These are phyloP conservation scores for Pleurotus giganteus DNA, from an alignment of 768 basidiomycete species.

Conservation along the genomic window DNA sequence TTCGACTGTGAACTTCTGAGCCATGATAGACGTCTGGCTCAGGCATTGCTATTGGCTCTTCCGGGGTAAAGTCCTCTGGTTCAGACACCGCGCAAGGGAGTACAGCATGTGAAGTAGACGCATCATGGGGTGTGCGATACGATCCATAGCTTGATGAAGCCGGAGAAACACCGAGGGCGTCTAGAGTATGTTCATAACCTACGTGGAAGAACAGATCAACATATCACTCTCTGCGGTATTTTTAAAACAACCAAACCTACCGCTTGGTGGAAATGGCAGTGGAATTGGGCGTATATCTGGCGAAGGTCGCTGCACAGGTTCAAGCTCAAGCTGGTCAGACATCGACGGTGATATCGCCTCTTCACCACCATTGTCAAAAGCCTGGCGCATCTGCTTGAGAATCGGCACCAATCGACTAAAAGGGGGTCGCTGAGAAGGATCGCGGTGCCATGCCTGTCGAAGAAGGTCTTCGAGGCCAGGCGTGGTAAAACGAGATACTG, in stretches of 20 bases:
- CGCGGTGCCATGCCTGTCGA: conserved; percentile 52
- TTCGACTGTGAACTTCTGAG: conserved; percentile 25
- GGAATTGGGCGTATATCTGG: conserved; percentile 39
- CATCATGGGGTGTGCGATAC: conserved; percentile 24
- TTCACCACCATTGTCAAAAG: conserved; percentile 29
- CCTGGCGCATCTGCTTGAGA: conserved; percentile 43
- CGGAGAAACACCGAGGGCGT: conserved; percentile 11
- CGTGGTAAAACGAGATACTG: conserved; percentile 31
- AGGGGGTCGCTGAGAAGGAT: conserved; percentile 48
- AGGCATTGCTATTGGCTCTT: conserved; percentile 30
- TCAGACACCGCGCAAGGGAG: conserved; percentile 19
- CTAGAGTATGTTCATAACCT: not conserved
- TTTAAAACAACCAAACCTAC: not conserved
- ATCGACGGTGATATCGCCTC: conserved; percentile 30
- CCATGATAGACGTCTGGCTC: conserved; percentile 39
- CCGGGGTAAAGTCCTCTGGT: conserved; percentile 33
- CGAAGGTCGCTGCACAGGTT: conserved; percentile 24
- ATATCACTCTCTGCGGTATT: not conserved
- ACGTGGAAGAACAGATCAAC: conserved; percentile 8
- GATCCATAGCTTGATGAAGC: conserved; percentile 14
- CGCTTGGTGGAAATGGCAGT: conserved; percentile 21
- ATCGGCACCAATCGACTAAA: conserved; percentile 49
- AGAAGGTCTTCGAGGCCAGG: conserved; percentile 43
- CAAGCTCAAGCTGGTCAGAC: conserved; percentile 18
- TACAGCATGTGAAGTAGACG: conserved; percentile 13